These are phyloP conservation scores for Pseudogymnoascus sp. DNA, from an alignment of 2,329 filamentous ascomycete species.

Conservation along the genomic window DNA sequence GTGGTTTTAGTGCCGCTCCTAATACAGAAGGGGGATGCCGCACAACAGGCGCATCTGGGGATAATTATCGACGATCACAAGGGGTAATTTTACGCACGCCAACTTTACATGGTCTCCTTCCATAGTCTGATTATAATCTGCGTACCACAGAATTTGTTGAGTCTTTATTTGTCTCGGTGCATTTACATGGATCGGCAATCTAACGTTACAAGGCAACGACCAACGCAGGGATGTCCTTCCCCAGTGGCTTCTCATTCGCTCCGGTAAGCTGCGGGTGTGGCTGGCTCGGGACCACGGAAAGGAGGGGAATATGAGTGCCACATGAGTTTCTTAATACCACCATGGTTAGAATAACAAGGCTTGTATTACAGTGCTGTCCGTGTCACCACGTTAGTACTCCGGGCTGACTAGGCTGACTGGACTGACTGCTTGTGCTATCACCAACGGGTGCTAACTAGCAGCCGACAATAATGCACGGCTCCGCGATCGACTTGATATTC, in stretches of 20 bases:
- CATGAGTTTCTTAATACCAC: background rate
- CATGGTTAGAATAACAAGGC: background rate
- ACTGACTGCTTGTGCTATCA: background rate
- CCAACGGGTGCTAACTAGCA: background rate
- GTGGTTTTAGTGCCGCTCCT: background rate
- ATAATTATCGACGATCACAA: background rate
- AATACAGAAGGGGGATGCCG: background rate
- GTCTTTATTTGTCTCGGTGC: background rate
- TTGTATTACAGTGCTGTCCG: background rate
- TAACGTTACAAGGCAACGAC: background rate
- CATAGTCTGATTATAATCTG: background rate
- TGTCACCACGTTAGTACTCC: background rate
- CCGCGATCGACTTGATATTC: background rate
- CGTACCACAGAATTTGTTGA: background rate
- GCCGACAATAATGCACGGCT: background rate
- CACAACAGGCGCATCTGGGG: background rate
- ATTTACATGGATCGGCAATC: background rate
- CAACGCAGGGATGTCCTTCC: background rate
- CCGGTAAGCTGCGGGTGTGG: background rate
- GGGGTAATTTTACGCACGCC: background rate
- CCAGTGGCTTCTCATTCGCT: background rate
- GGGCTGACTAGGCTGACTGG: background rate
- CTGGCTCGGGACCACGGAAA: background rate
- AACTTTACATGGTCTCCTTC: background rate
- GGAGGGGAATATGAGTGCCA: background rate